phyloP scores from a whole-genome alignment of 1,139 yeast species.

The Suhomyces chickasaworum region DNA sequence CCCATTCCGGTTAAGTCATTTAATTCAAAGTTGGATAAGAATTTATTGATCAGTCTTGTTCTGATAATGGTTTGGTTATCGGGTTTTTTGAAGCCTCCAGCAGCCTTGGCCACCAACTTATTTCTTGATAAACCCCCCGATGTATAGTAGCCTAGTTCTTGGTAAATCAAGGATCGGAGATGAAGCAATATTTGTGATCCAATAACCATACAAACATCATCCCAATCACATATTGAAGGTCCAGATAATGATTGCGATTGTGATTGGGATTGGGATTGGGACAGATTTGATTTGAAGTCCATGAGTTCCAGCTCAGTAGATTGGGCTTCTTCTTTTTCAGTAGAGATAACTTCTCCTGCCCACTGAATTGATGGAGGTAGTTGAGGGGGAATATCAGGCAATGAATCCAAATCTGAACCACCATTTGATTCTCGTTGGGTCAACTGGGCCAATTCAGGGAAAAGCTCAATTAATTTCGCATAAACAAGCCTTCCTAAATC shows the following conservation, averaged over 20 bases:
- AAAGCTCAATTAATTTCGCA: slow-evolving; percentile 23
- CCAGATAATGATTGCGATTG: slow-evolving; percentile 7
- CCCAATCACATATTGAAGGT: slow-evolving; percentile 67
- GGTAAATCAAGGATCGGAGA: slow-evolving; percentile 54
- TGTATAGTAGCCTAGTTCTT: slow-evolving; percentile 74
- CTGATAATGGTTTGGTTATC: slow-evolving; percentile 79
- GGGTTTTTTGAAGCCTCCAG: slow-evolving; percentile 84
- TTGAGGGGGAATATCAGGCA: slow-evolving; percentile 56
- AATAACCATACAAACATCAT: slow-evolving; percentile 67
- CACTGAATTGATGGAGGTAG: slow-evolving; percentile 36
- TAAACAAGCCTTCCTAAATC: slow-evolving; percentile 64
- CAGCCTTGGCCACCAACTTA: slow-evolving; percentile 82
- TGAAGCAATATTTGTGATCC: slow-evolving; percentile 62
- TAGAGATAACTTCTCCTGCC: slow-evolving; percentile 30
- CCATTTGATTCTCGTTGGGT: no score
- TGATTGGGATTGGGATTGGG: no score
- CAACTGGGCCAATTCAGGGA: slow-evolving; percentile 38
- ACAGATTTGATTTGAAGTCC: no score
- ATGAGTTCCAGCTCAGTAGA: slow-evolving; percentile 21
- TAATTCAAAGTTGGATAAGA: slow-evolving; percentile 62
- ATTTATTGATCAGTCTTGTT: slow-evolving; percentile 47
- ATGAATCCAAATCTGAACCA: no score
- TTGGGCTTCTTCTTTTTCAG: slow-evolving; percentile 17
- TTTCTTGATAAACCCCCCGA: slow-evolving; percentile 85
- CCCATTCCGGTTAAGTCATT: slow-evolving; percentile 89